These are phyloP conservation scores for Trypanosoma lewisi DNA, from an alignment of 208 protist genomes.

Conservation along the genomic window DNA sequence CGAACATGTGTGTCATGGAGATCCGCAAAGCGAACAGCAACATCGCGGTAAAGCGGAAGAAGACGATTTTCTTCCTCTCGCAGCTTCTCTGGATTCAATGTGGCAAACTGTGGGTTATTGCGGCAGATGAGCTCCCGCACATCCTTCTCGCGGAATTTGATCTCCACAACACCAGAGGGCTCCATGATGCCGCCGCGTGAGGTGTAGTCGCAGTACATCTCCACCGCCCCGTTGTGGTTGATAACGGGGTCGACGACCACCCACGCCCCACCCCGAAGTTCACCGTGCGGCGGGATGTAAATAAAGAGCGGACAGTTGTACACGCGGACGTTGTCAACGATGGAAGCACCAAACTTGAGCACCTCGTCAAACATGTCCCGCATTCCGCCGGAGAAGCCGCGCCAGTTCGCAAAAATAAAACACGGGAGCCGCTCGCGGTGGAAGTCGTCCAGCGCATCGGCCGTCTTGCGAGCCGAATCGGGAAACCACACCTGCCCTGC, in stretches of 20 bases:
- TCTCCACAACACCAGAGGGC: constrained; percentile 93
- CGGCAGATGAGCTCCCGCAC: constrained; percentile 90
- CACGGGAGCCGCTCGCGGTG: constrained; percentile 96
- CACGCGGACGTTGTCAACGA: constrained; percentile 96
- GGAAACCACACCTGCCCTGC: constrained; percentile 97
- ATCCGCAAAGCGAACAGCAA: constrained; percentile 95
- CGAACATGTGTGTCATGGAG: constrained; percentile 96
- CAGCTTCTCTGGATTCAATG: constrained; percentile 38
- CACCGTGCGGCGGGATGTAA: constrained; percentile 96
- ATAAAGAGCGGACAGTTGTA: constrained; percentile 96
- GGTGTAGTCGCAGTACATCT: constrained; percentile 96
- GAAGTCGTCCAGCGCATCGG: constrained; percentile 97
- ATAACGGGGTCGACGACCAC: constrained; percentile 97
- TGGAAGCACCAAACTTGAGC: constrained; percentile 98
- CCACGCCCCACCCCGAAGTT: constrained; percentile 98
- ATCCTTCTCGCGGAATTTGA: constrained; percentile 95
- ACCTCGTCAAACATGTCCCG: constrained; percentile 99
- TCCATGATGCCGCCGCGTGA: constrained; percentile 95
- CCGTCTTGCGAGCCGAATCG: constrained; percentile 97
- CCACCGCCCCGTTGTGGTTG: constrained; percentile 94
- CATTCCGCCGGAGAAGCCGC: constrained; percentile 98
- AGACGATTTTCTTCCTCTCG: constrained; percentile 49
- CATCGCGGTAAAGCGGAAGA: constrained; percentile 91
- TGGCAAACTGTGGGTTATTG: constrained; percentile 61
- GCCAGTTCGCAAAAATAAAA: constrained; percentile 98